Conservation (phyloP, 345 rosid genomes). For the Linum trigynum region DNA sequence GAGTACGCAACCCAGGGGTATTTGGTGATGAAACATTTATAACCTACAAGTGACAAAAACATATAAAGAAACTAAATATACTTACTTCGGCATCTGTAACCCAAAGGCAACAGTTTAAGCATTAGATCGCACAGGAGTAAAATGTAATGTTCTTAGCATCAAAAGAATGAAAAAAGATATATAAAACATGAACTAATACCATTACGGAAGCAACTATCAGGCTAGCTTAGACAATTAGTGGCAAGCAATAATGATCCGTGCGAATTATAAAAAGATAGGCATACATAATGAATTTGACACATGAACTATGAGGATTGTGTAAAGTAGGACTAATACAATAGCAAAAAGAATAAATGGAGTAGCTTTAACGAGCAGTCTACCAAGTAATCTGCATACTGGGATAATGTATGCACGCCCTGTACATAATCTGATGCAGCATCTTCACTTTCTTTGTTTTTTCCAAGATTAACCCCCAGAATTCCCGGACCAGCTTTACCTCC, state of each 20-base stretch:
- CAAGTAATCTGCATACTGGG: slow-evolving; percentile 97
- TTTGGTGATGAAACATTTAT: slow-evolving; percentile 97
- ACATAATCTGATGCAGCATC: slow-evolving; percentile 93
- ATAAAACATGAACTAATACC: too few species aligned
- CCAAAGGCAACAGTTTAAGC: not conserved
- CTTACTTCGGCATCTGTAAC: not conserved
- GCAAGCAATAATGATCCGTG: too few species aligned
- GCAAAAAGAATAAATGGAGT: not conserved
- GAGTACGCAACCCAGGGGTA: slow-evolving; percentile 90
- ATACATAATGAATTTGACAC: not conserved
- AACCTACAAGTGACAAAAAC: slow-evolving; percentile 35
- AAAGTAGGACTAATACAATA: not conserved
- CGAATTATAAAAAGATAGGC: too few species aligned
- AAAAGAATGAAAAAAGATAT: not conserved
- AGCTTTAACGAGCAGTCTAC: slow-evolving; percentile 25
- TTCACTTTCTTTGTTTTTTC: slow-evolving; percentile 94
- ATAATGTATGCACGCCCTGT: slow-evolving; percentile 93
- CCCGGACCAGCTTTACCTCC: slow-evolving; percentile 99
- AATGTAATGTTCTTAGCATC: not conserved
- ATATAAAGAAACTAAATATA: not conserved
- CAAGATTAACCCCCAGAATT: slow-evolving; percentile 94
- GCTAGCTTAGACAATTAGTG: too few species aligned
- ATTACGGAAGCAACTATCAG: too few species aligned
- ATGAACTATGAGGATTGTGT: too few species aligned
- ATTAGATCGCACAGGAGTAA: not conserved